phyloP scores from a whole-genome alignment of 2,329 filamentous ascomycete genomes.

The Aspergillus udagawae region DNA sequence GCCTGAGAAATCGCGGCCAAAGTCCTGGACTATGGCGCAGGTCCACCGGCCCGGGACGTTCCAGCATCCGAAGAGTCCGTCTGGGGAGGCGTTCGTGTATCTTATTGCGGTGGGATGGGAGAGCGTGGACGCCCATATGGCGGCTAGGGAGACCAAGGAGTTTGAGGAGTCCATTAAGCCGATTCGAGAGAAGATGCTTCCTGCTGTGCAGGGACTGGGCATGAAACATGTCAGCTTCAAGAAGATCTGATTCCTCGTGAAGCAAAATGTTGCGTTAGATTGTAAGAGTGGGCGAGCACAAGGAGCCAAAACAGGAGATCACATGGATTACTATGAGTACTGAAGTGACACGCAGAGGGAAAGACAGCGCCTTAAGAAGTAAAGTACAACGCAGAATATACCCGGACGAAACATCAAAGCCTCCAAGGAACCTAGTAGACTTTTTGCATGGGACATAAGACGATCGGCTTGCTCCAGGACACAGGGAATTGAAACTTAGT shows the following conservation, averaged over 20 bases:
- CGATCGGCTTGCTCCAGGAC: constrained; percentile 6
- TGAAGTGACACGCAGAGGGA: not conserved
- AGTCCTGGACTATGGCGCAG: constrained; percentile 34
- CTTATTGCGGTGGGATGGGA: constrained; percentile 54
- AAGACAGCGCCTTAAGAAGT: constrained; percentile 24
- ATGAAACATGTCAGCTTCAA: constrained; percentile 45
- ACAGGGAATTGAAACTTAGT: constrained; percentile 8
- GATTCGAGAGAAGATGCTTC: constrained; percentile 39
- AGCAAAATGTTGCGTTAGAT: constrained; percentile 1
- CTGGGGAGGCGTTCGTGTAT: constrained; percentile 41
- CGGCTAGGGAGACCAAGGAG: constrained; percentile 41
- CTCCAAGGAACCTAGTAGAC: constrained; percentile 23
- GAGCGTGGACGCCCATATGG: constrained; percentile 47
- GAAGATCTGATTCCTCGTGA: constrained; percentile 17
- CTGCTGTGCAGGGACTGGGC: constrained; percentile 37
- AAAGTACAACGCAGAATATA: constrained; percentile 31
- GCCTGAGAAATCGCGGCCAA: constrained; percentile 23
- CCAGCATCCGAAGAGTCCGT: constrained; percentile 33
- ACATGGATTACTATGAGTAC: constrained; percentile 1
- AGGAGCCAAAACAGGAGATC: not conserved
- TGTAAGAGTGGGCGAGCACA: not conserved
- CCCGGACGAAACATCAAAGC: constrained; percentile 13
- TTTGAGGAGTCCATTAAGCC: constrained; percentile 42
- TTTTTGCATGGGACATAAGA: constrained; percentile 15
- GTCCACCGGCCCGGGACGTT: constrained; percentile 33